Evolutionary conservation across 1,284 basidiomycete genomes (phyloP), one percentile per base, ranked within the genome.

Genomic region (Trichosporon coremiiforme): DNA sequence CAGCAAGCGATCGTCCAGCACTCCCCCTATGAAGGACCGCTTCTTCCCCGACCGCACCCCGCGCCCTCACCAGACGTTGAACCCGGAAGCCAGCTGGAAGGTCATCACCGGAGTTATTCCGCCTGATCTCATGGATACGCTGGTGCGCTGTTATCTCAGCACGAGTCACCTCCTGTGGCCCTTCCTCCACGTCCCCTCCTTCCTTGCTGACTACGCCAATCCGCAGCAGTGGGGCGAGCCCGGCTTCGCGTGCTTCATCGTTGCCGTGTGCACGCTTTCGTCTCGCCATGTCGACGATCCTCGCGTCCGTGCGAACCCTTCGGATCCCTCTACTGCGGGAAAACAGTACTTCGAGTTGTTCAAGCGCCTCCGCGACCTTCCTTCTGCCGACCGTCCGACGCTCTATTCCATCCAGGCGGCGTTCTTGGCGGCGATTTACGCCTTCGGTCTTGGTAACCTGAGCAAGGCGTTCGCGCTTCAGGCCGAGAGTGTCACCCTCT

Each of bases 181-280:
- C 2, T 95, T 95, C 84, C 86, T 95, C 53, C 93, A 95, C 75
- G 90, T 95, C 70, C 93, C 93, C 12, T 90, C 90, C 2, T 95
- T 95, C 83, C 85, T 95, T 62, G 86, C 89, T 63, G 93, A 95
- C 82, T 95, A 95, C 78, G 92, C 92, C 64, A 92, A 93, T 75
- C 93, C 93, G 62, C 88, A 88, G 81, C 94, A 94, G 85, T 95
- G 93, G 93, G 91, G 91, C 47, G 93, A 94, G 81, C 92, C 93
- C 20, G 93, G 93, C 6, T 95, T 95, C 76, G 92, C 91, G 25
- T 89, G 92, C 22, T 94, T 95, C 80, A 92, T 95, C 71, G 92
- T 95, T 13, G 88, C 93, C 1, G 87, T 95, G 38, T 95, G 93
- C 80, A 94, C 92, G 73, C 86, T 95, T 2, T 91, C 93, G 0